Evolutionary conservation across 1,139 yeast species (phyloP).

Genomic region (Magnusiomyces suaveolens): DNA sequence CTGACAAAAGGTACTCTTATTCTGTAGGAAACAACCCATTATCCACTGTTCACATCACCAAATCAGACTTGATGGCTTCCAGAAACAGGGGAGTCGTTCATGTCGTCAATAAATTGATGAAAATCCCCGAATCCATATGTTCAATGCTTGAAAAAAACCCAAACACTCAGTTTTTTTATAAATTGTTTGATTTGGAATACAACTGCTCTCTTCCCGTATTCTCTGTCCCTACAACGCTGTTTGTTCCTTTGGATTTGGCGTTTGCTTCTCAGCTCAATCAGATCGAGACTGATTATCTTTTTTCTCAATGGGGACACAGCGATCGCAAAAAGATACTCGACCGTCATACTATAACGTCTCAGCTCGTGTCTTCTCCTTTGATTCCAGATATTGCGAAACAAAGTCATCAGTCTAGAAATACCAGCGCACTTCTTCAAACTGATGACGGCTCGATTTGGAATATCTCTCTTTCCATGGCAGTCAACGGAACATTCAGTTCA

Average conservation of each 20-base stretch:
- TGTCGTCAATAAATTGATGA: conserved; percentile 50
- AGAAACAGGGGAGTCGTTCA: conserved; percentile 67
- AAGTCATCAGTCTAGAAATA: conserved; percentile 19
- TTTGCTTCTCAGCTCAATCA: conserved; percentile 31
- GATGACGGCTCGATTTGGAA: conserved; percentile 23
- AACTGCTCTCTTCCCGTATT: conserved; percentile 17
- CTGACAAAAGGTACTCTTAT: not conserved
- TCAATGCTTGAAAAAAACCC: conserved; percentile 30
- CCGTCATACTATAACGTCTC: conserved; percentile 29
- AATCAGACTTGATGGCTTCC: conserved; percentile 54
- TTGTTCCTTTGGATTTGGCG: conserved; percentile 41
- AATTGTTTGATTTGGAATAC: conserved; percentile 21
- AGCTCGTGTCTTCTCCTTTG: conserved; percentile 17
- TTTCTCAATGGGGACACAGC: conserved; percentile 30
- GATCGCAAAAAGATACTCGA: conserved; percentile 33
- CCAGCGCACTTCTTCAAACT: conserved; percentile 4
- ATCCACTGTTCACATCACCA: conserved; percentile 41
- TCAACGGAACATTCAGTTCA: conserved; percentile 27
- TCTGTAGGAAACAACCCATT: conserved; percentile 10
- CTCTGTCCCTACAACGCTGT: conserved; percentile 28
- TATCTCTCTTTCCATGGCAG: conserved; percentile 16
- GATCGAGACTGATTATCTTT: conserved; percentile 42
- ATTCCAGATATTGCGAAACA: conserved; percentile 21
- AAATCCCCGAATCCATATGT: conserved; percentile 39
- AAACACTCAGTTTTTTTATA: conserved; percentile 21